A percentile compares a stretch with the other conserved stretches of the same genome.
These are phyloP conservation scores for Populus hybrid DNA, from an alignment of 441 rosid species.

Conservation along the genomic window DNA sequence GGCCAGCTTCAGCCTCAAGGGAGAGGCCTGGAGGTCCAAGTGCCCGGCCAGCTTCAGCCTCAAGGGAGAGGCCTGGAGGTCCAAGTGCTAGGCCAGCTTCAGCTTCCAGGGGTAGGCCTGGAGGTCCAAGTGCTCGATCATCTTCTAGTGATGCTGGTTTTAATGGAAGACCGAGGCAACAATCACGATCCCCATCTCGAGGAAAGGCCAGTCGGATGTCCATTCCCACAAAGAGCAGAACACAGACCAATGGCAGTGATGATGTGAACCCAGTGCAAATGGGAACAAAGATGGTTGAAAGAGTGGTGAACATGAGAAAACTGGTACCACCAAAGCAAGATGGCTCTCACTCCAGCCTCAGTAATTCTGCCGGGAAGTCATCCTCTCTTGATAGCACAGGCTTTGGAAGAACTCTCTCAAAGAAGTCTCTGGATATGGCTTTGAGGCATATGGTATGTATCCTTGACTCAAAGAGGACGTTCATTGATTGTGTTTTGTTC, in stretches of 20 bases:
- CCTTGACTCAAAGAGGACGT: not conserved
- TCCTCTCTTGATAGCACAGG: slow-evolving; percentile 52
- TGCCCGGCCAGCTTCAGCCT: too few relatives aligned
- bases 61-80: too few relatives aligned
- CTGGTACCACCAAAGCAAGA: slow-evolving; percentile 71
- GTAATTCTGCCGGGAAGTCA: slow-evolving; percentile 41
- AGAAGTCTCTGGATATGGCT: slow-evolving; percentile 82
- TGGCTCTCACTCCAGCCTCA: slow-evolving; percentile 25
- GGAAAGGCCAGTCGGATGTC: slow-evolving; percentile 36
- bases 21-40: too few relatives aligned
- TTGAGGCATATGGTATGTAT: slow-evolving; percentile 72
- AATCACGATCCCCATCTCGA: slow-evolving; percentile 68
- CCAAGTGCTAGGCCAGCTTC: too few relatives aligned
- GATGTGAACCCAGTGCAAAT: slow-evolving; percentile 65
- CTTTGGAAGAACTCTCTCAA: slow-evolving; percentile 75
- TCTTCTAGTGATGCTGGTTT: slow-evolving; percentile 40
- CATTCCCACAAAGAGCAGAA: slow-evolving; percentile 33
- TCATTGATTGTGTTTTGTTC: not conserved
- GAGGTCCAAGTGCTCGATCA: slow-evolving; percentile 17
- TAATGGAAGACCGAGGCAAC: slow-evolving; percentile 49
- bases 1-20: too few relatives aligned
- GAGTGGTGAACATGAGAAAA: slow-evolving; percentile 92
- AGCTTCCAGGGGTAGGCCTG: too few relatives aligned
- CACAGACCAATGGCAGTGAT: slow-evolving; percentile 35
- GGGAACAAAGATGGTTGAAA: slow-evolving; percentile 86